Evolutionary conservation across 2,329 filamentous ascomycete genomes (phyloP).

Genomic region (Colletotrichum navitas): DNA sequence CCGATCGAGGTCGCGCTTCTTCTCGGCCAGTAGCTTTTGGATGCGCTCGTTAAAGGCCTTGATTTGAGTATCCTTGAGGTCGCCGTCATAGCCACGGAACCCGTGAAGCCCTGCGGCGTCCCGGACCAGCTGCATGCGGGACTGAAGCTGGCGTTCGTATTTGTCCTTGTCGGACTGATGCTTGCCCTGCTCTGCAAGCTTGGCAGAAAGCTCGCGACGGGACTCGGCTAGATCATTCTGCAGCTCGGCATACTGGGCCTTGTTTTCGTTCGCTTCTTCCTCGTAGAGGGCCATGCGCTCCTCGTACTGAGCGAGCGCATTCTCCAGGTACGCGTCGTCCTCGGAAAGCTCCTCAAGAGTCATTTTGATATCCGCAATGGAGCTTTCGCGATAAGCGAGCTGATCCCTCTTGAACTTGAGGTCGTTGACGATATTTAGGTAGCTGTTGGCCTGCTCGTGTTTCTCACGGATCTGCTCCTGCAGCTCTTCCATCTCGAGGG

Average conservation of each 20-base stretch:
- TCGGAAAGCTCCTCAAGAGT: conserved; percentile 84
- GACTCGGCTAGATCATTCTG: conserved; percentile 60
- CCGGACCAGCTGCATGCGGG: conserved; percentile 80
- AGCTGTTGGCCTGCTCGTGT: conserved; percentile 79
- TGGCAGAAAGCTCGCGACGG: conserved; percentile 62
- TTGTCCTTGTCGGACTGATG: conserved; percentile 88
- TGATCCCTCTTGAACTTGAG: conserved; percentile 83
- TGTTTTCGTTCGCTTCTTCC: conserved; percentile 72
- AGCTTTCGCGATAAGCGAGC: conserved; percentile 76
- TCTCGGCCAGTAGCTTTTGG: conserved; percentile 80
- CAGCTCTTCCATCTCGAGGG: conserved; percentile 71
- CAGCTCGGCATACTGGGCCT: conserved; percentile 75
- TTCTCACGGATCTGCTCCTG: conserved; percentile 72
- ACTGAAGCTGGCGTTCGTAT: conserved; percentile 82
- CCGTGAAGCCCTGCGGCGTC: conserved; percentile 81
- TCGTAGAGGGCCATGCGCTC: conserved; percentile 76
- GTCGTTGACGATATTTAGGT: conserved; percentile 79
- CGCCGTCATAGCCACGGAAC: conserved; percentile 86
- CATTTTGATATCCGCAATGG: conserved; percentile 75
- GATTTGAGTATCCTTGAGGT: conserved; percentile 80
- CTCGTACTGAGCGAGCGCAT: conserved; percentile 81
- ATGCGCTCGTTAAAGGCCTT: conserved; percentile 83
- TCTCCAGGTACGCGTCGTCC: conserved; percentile 80
- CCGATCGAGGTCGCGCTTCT: conserved; percentile 82
- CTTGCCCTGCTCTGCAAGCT: conserved; percentile 77